A percentile compares a stretch with the other conserved stretches of the same genome.
Evolutionary conservation across 78 protist species (phyloP).

Genomic region (Andalucia godoyi): DNA sequence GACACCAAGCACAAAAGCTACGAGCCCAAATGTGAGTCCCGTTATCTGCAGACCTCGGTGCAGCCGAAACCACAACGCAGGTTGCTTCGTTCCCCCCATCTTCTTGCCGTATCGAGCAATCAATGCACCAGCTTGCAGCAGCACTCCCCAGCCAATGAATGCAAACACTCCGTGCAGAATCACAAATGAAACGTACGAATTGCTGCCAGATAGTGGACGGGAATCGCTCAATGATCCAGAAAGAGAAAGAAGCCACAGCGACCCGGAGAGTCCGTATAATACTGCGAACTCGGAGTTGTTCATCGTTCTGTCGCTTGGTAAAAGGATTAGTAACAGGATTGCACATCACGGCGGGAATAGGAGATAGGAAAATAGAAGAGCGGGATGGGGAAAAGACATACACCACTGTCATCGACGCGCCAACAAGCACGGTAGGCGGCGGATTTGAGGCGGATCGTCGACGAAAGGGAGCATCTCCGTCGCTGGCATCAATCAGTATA

Average conservation of each 20-base stretch:
- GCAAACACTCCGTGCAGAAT: background rate
- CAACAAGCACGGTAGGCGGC: background rate
- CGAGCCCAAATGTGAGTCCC: background rate
- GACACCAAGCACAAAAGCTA: background rate
- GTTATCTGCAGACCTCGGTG: background rate
- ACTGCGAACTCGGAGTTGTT: background rate
- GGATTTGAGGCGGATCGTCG: background rate
- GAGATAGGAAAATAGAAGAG: background rate
- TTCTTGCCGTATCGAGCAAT: too few relatives aligned
- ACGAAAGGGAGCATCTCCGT: background rate
- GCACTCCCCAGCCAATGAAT: conserved; percentile 1
- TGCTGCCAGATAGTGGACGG: background rate
- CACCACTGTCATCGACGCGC: background rate
- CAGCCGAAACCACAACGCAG: background rate
- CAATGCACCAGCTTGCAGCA: background rate
- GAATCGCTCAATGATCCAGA: background rate
- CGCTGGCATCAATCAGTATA: too few relatives aligned
- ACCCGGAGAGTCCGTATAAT: background rate
- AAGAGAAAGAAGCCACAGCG: background rate
- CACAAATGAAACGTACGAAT: background rate
- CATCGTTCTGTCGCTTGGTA: background rate
- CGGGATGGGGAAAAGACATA: too few relatives aligned
- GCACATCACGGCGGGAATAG: background rate
- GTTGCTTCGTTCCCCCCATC: too few relatives aligned
- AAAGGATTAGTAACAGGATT: background rate